phyloP scores from a whole-genome alignment of 169 alveolate genomes.

The Eimeria mitis region DNA sequence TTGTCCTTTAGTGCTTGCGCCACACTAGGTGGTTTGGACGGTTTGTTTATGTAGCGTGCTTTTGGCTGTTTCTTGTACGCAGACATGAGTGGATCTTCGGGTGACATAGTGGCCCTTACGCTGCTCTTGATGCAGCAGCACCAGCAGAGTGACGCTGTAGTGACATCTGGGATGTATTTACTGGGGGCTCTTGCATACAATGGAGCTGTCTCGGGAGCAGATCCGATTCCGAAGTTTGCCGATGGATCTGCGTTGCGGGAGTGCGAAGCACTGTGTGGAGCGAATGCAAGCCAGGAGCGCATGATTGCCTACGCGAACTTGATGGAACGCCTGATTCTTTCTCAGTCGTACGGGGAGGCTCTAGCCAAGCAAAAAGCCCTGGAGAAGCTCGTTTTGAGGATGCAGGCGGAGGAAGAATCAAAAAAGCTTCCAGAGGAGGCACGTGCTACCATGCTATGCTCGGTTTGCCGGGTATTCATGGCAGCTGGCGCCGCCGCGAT shows the following conservation, averaged over 20 bases:
- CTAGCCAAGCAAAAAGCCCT: slow-evolving; percentile 58
- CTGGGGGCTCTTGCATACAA: slow-evolving; percentile 78
- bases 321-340: slow-evolving; percentile 75
- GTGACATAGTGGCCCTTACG: slow-evolving; percentile 76
- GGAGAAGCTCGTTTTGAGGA: slow-evolving; percentile 63
- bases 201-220: slow-evolving; percentile 71
- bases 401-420: slow-evolving; percentile 76
- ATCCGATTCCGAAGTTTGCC: slow-evolving; percentile 48
- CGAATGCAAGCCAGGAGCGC: slow-evolving; percentile 76
- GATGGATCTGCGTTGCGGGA: slow-evolving; percentile 77
- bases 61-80: not conserved
- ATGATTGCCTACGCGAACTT: slow-evolving; percentile 61
- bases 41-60: not conserved
- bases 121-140: slow-evolving; percentile 81
- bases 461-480: slow-evolving; percentile 77
- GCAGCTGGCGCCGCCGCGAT: slow-evolving; percentile 77
- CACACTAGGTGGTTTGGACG: not conserved
- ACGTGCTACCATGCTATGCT: slow-evolving; percentile 61
- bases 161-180: slow-evolving; percentile 74
- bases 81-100: slow-evolving; percentile 80
- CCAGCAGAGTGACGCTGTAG: slow-evolving; percentile 78
- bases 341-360: slow-evolving; percentile 70
- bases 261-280: slow-evolving; percentile 77
- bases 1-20: too few species aligned
- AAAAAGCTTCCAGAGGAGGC: slow-evolving; percentile 74